Evolutionary conservation across 805 yeast species (phyloP).

Genomic region (Myxozyma udenii): DNA sequence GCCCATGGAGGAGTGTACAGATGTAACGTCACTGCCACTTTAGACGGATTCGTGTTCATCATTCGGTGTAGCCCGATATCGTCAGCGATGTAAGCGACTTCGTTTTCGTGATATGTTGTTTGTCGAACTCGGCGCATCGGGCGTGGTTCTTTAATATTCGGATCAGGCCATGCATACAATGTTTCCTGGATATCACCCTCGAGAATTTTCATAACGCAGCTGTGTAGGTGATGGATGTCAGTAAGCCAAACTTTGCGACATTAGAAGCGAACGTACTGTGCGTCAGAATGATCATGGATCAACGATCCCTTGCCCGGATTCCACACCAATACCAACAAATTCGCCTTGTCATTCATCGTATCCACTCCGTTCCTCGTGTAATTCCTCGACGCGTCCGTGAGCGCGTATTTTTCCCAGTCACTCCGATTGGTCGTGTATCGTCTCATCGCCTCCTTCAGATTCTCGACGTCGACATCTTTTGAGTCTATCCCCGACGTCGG

Average conservation of each 20-base stretch:
- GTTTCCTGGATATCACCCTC: slow-evolving; percentile 58
- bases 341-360: slow-evolving; percentile 68
- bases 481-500: slow-evolving; percentile 41
- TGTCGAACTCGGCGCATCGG: slow-evolving; percentile 34
- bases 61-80: slow-evolving; percentile 64
- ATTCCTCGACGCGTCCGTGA: slow-evolving; percentile 48
- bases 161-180: slow-evolving; percentile 51
- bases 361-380: slow-evolving; percentile 69
- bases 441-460: slow-evolving; percentile 48
- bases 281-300: slow-evolving; percentile 72
- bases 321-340: slow-evolving; percentile 67
- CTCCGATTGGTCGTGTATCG: slow-evolving; percentile 46
- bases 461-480: slow-evolving; percentile 53
- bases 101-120: slow-evolving; percentile 38
- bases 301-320: slow-evolving; percentile 60
- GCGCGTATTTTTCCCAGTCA: slow-evolving; percentile 62
- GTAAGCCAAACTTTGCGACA: not conserved
- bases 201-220: slow-evolving; percentile 66
- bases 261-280: slow-evolving; percentile 43
- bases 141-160: slow-evolving; percentile 21
- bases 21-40: slow-evolving; percentile 60
- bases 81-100: slow-evolving; percentile 64
- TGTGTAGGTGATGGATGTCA: not conserved
- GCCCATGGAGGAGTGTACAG: slow-evolving; percentile 78
- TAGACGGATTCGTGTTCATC: slow-evolving; percentile 46